Evolutionary conservation across 139 green algal species (phyloP), one percentile per base, ranked within the genome.

Genomic region (Chlamydomonas applanata): DNA sequence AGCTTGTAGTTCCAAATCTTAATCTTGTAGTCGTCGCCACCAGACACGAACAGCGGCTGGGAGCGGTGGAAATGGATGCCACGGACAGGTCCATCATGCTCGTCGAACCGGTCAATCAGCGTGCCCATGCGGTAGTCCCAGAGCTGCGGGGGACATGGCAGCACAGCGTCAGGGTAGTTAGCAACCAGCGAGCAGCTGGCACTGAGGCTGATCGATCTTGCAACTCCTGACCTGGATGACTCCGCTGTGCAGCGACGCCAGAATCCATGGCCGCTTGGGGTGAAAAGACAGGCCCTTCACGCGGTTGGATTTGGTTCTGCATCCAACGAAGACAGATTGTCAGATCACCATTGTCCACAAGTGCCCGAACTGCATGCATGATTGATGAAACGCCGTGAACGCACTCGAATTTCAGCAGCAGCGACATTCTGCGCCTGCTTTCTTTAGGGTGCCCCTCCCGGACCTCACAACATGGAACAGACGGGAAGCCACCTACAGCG

Each of bases 61-160:
- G 85, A 89, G 66, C 89, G 92, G 86, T 99, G 96, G 80, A 99
- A 99, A 82, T 98, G 82, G 22, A 99, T 92, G 46, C 96, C 95
- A 16, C 96, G 90, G 14, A 99, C 96, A 29, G 96, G 96, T 5
- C 96, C 96, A 57, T 99, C 96, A 74, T 99, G 96, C 89, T 99
- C 96, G 76, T 99, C 96, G 73, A 99, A 99, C 9, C 96, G 87
- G 82, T 99, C 96, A 77, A 99, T 99, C 4, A 99, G 84, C 3
- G 96, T 99, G 40, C 96, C 96, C 96, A 99, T 99, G 45, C 96
- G 89, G 82, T 99, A 99, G 88, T 99, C 96, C 96, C 96, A 99
- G 57, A 99, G 89, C 93, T 99, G 93, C 66, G 35, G 29, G 65
- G n/a, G n/a, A 7, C 22, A 62, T 62, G 13, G 54, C 4, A 4